These are phyloP conservation scores for Mycena crocata DNA, from an alignment of 768 basidiomycete species.

Conservation along the genomic window DNA sequence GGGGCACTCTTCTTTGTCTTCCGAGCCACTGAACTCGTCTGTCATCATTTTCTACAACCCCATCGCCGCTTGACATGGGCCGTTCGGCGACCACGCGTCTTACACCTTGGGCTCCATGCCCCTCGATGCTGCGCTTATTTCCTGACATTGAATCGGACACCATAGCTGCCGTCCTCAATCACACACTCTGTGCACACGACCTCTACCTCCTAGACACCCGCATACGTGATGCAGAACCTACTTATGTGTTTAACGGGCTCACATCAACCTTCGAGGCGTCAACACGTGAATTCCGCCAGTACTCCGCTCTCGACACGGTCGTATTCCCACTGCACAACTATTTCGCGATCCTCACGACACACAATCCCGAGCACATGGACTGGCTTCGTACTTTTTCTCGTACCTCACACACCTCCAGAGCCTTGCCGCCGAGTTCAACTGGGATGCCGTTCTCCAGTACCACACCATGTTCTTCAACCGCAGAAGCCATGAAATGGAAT, in stretches of 20 bases:
- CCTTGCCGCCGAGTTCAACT: not conserved
- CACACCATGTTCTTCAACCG: conserved; percentile 22
- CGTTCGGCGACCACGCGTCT: too few species aligned
- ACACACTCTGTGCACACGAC: not conserved
- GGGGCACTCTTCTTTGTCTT: too few species aligned
- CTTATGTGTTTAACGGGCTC: not conserved
- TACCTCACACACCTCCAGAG: conserved; percentile 2
- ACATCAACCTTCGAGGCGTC: not conserved
- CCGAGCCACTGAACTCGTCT: too few species aligned
- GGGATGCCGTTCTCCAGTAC: conserved; percentile 12
- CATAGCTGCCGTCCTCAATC: not conserved
- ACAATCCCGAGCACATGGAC: not conserved
- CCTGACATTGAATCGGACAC: not conserved
- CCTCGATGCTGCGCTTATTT: not conserved
- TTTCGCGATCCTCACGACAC: not conserved
- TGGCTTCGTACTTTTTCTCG: not conserved
- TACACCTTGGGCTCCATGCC: too few species aligned
- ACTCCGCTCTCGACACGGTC: not conserved
- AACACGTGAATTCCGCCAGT: not conserved
- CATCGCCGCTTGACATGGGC: too few species aligned
- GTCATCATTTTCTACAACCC: too few species aligned
- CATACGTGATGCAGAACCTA: not conserved
- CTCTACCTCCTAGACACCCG: not conserved
- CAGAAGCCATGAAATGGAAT: conserved; percentile 8
- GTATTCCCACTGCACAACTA: conserved; percentile 3